These are phyloP conservation scores for Drosera capensis DNA, from an alignment of 148 eudicot species.

Conservation along the genomic window DNA sequence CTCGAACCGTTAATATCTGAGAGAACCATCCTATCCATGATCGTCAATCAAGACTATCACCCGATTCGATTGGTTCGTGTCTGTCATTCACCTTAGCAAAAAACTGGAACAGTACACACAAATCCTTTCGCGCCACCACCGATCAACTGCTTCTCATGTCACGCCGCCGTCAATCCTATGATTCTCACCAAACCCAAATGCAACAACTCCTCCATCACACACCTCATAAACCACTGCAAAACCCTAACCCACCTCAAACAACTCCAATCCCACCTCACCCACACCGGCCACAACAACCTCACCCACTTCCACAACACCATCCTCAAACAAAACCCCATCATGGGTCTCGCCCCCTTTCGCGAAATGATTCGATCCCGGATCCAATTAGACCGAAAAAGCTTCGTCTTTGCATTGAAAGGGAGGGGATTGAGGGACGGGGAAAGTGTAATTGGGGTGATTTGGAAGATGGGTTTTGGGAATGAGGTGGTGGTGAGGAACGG, in stretches of 20 bases:
- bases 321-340: conserved; percentile 16
- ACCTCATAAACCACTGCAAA: conserved; percentile 45
- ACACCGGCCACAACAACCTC: conserved; percentile 42
- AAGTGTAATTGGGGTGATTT: conserved; percentile 36
- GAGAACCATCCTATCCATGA: no score
- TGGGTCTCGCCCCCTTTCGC: conserved; percentile 32
- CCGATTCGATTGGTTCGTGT: no score
- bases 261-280: conserved; percentile 54
- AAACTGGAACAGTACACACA: no score
- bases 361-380: conserved; percentile 26
- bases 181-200: conserved; percentile 24
- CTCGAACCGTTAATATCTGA: no score
- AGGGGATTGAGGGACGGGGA: conserved; percentile 14
- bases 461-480: conserved; percentile 35
- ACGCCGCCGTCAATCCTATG: no score
- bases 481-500: conserved; percentile 45
- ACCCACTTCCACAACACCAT: conserved; percentile 46
- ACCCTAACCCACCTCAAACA: conserved; percentile 50
- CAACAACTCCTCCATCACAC: conserved; percentile 38
- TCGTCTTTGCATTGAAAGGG: conserved; percentile 47
- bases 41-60: no score
- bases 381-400: conserved; percentile 45
- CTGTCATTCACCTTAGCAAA: no score
- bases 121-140: conserved; percentile 5
- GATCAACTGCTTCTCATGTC: no score